Base-by-base conservation (phyloP, 371 early-diverging fungal genomes). In the Mortierella sp. region DNA sequence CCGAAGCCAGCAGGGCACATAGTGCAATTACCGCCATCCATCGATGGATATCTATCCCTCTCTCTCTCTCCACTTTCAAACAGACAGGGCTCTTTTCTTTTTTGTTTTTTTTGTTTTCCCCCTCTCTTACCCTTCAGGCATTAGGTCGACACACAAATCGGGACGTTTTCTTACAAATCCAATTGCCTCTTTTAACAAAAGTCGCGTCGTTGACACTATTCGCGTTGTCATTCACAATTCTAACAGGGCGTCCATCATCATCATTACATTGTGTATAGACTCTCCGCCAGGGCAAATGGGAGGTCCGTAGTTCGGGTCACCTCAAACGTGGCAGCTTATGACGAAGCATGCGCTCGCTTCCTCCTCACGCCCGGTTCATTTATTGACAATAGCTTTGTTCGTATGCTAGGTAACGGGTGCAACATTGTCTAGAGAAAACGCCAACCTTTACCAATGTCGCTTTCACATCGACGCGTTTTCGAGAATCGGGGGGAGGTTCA, bases 31-130 rank as follows among this genome's bases (percentile, higher is more conserved):
- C 68, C 21, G 10, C 42, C 50, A 50, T 50, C 65, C 68, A 68
- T 68, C 68, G 68, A 68, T 68, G 68, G 44, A 68, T 38, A 7
- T 34, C 4, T n/a, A n/a, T n/a, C 14, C 26, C 48, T 58, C 47
- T 55, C 71, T 52, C n/a, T 65, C 76, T 34, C 31, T 47, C 55
- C 54, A n/a, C 74, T 44, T 54, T 58, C 63, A 58, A 3, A 31
- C 31, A 16, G 19, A 31, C 6, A 60, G 60, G 60, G 34, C 34
- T 75, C 71, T 42, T 44, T 11, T 19, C 21, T n/a, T 26, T 57
- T n/a, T 24, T 28, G 57, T 55, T 9, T 31, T 24, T 48, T 38
- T 47, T 4, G 48, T 28, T 47, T 42, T 60, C 31, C 31, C 45
- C 72, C 54, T 72, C 77, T 55, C 57, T 52, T 9, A 16, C 5